Evolutionary conservation across 148 eudicot genomes (phyloP), one percentile per base, ranked within the genome.

Genomic region (Fagopyrum homotropicum): DNA sequence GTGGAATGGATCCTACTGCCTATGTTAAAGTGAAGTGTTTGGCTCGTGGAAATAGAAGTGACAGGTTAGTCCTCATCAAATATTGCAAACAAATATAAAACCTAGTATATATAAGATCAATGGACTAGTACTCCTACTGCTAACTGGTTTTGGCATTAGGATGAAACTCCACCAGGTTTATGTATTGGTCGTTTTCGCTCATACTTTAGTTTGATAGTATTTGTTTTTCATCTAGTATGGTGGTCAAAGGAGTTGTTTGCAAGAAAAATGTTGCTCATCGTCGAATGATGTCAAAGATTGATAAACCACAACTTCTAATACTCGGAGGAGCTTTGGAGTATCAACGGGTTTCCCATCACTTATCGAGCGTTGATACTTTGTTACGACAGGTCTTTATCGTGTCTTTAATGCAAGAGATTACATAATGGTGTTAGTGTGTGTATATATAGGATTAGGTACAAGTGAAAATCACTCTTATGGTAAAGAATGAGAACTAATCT

Each of bases 191-290:
- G 2, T 52, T 10, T 52, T 12, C 3, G 6, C 11, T 12, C 11
- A 49, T 3, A 0, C 3, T 35, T 22, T 47, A 6, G 10, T 46
- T 47, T 72, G 29, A 45, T 72, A n/a, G 35, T 72, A 54, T 35
- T 40, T 66, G 47, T 40, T 66, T 30, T 30, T 49, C 48, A 75
- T 76, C 4, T 75, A 96, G 99, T 80, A 57, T 81, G 87, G 91
- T 96, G 76, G 81, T 96, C 74, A 96, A 83, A 86, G 99, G 99
- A 81, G 88, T 96, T 84, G 99, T 92, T 79, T 96, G 98, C 75
- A 92, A 96, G 90, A 96, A 92, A 85, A 96, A 96, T 82, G 97
- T 96, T 80, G 99, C 94, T 84, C 94, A 96, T 83, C 86, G 99
- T 59, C 85, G 94, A 69, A 96, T 96, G 99, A 86, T 84, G 75